Evolutionary conservation across 306 rosid species (phyloP).

Genomic region (Pueraria montana): DNA sequence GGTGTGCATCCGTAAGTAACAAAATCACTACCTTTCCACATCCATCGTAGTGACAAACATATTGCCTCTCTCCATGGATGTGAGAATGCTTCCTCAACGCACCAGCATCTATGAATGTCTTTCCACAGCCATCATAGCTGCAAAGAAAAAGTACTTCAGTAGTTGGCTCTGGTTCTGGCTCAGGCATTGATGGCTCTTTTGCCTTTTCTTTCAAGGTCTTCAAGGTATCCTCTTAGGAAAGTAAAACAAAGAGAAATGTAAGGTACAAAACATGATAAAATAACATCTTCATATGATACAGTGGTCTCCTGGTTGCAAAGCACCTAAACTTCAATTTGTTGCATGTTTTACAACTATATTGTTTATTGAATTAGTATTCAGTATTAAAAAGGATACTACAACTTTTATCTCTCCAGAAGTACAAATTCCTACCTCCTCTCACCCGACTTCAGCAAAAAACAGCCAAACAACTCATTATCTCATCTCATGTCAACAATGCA

Average conservation of each 20-base stretch:
- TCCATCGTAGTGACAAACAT: slow-evolving; percentile 86
- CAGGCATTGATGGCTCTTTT: slow-evolving; percentile 73
- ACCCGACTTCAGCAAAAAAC: too few relatives aligned
- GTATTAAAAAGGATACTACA: neutral
- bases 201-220: slow-evolving; percentile 77
- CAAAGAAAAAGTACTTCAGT: slow-evolving; percentile 98
- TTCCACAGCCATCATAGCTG: slow-evolving; percentile 96
- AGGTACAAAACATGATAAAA: slow-evolving; percentile 43
- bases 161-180: slow-evolving; percentile 97
- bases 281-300: slow-evolving; percentile 2
- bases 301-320: slow-evolving; percentile 26
- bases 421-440: too few relatives aligned
- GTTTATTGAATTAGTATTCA: neutral
- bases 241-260: slow-evolving; percentile 39
- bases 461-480: neutral
- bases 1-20: neutral
- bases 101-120: slow-evolving; percentile 97
- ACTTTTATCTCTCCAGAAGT: neutral
- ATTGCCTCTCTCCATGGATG: slow-evolving; percentile 97
- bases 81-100: slow-evolving; percentile 98
- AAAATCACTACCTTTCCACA: slow-evolving; percentile 86
- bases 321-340: slow-evolving; percentile 35
- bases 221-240: slow-evolving; percentile 74
- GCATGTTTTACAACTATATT: neutral
- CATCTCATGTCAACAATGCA: neutral